Conservation (phyloP, 1,139 yeast genomes). For the Trichomonascaceae sp. region DNA sequence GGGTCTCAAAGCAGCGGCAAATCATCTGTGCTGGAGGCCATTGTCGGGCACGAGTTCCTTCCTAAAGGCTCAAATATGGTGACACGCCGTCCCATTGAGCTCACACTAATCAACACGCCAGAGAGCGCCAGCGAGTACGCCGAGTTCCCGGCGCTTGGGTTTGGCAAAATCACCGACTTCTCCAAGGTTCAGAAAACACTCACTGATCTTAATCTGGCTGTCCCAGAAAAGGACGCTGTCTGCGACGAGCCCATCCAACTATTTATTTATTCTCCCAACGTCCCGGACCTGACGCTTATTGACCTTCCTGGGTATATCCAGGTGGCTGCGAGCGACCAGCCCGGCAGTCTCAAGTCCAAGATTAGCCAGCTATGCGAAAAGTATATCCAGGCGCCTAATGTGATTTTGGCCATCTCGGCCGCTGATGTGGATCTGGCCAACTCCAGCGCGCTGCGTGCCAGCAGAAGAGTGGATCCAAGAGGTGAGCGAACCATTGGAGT, state of each 20-base stretch:
- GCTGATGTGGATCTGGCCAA: conserved; percentile 98
- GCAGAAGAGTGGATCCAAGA: conserved; percentile 82
- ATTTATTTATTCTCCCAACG: conserved; percentile 79
- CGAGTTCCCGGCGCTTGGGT: conserved; percentile 82
- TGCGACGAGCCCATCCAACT: conserved; percentile 87
- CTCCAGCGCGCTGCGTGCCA: conserved; percentile 85
- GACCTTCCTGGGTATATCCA: conserved; percentile 98
- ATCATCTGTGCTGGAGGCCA: conserved; percentile 83
- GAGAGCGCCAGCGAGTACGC: conserved; percentile 75
- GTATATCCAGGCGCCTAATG: conserved; percentile 83
- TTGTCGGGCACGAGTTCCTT: conserved; percentile 87
- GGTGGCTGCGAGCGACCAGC: conserved; percentile 94
- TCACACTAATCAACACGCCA: conserved; percentile 81
- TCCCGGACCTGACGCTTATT: conserved; percentile 87
- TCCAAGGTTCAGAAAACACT: conserved; percentile 74
- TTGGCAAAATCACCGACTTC: conserved; percentile 75
- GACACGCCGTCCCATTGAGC: conserved; percentile 86
- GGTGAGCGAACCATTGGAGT: conserved; percentile 97
- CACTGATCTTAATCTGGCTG: conserved; percentile 82
- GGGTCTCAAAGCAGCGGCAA: conserved; percentile 98
- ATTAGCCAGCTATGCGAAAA: conserved; percentile 71
- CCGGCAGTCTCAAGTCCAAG: conserved; percentile 63
- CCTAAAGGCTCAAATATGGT: conserved; percentile 97
- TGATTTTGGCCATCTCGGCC: conserved; percentile 88
- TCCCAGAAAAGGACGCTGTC: conserved; percentile 71